These are phyloP conservation scores for Phlebiopsis flavidoalba DNA, from an alignment of 768 basidiomycete genomes.

Conservation along the genomic window DNA sequence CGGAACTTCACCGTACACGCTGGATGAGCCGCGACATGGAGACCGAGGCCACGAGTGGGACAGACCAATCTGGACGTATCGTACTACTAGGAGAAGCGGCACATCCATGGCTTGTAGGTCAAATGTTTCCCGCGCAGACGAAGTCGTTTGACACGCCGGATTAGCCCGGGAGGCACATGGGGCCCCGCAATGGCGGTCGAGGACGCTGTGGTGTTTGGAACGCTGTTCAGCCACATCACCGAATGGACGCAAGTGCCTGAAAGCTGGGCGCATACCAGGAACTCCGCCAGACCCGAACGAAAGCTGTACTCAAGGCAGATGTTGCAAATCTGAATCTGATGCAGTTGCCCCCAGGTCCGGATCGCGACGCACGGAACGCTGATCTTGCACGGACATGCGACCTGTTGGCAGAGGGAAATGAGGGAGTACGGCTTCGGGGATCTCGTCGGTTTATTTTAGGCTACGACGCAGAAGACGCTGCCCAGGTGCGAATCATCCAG, in stretches of 20 bases:
- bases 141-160: neutral
- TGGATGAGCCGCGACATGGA: constrained; percentile 27
- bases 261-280: constrained; percentile 55
- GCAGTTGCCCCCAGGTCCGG: constrained; percentile 37
- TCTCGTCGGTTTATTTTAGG: constrained; percentile 43
- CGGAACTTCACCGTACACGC: constrained; percentile 33
- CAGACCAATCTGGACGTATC: constrained; percentile 43
- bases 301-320: constrained; percentile 40
- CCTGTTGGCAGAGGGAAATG: constrained; percentile 40
- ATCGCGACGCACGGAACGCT: constrained; percentile 41
- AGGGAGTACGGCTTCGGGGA: constrained; percentile 48
- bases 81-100: constrained; percentile 57
- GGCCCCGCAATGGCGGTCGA: constrained; percentile 50
- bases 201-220: constrained; percentile 56
- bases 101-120: constrained; percentile 48
- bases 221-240: constrained; percentile 51
- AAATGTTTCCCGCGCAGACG: neutral
- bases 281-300: constrained; percentile 46
- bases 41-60: constrained; percentile 44
- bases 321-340: constrained; percentile 39
- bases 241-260: constrained; percentile 42
- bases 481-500: constrained; percentile 27
- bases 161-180: constrained; percentile 49
- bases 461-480: constrained; percentile 50
- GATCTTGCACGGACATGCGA: constrained; percentile 31